Percentiles rank a stretch among this genome's conserved stretches.
Evolutionary conservation across 306 rosid genomes (phyloP).

Genomic region (Vigna reflexopilosa): DNA sequence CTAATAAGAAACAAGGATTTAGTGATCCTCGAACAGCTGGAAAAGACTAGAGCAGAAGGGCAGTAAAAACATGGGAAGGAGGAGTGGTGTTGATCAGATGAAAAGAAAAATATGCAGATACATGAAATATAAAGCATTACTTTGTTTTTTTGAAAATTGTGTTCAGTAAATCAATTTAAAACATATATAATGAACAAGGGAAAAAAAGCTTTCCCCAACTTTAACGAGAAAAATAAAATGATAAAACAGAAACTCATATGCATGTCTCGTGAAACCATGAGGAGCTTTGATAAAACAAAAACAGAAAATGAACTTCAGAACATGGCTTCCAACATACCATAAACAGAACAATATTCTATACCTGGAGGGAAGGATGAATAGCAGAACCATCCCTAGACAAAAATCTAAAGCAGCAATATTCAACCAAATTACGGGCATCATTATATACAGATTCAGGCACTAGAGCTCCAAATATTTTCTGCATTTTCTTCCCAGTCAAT

Average conservation of each 20-base stretch:
- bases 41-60: conserved; percentile 13
- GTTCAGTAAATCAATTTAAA: conserved; percentile 4
- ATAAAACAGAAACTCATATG: conserved; percentile 12
- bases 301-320: conserved; percentile 21
- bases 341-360: conserved; percentile 37
- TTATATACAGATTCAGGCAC: conserved; percentile 70
- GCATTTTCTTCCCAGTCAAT: conserved; percentile 91
- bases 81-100: neutral
- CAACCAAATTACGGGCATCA: conserved; percentile 89
- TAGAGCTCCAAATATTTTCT: conserved; percentile 85
- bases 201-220: neutral
- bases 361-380: conserved; percentile 93
- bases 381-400: conserved; percentile 86
- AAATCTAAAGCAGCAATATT: conserved; percentile 98
- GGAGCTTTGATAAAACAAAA: conserved; percentile 13
- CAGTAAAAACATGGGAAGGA: conserved; percentile 21
- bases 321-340: conserved; percentile 1
- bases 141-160: conserved; percentile 10
- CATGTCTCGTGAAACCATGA: conserved; percentile 6
- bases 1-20: conserved; percentile 1
- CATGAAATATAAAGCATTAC: neutral
- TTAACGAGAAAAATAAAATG: conserved; percentile 2
- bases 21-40: neutral
- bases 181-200: neutral
- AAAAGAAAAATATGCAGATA: conserved; percentile 31